These are phyloP conservation scores for Haplosporangium gracile DNA, from an alignment of 192 early-diverging fungal species.

Conservation along the genomic window DNA sequence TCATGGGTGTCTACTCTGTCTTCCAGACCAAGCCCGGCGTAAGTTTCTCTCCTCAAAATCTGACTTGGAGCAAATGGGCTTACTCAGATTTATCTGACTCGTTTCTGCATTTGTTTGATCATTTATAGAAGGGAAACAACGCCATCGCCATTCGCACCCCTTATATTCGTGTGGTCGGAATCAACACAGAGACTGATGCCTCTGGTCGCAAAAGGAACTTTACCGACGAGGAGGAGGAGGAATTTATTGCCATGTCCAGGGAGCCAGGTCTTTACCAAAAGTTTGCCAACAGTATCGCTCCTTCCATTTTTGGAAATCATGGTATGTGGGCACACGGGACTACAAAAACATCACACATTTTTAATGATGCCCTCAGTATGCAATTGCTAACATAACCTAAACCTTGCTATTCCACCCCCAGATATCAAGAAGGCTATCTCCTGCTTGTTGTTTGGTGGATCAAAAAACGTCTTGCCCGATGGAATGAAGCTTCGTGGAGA, in stretches of 20 bases:
- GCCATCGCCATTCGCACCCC: constrained; percentile 94
- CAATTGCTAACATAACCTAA: background rate
- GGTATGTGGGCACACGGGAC: constrained; percentile 59
- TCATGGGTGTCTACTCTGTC: constrained; percentile 96
- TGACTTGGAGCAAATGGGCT: background rate
- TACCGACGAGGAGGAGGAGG: constrained; percentile 94
- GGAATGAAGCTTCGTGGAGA: constrained; percentile 98
- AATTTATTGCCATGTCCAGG: constrained; percentile 89
- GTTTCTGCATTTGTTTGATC: background rate
- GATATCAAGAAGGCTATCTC: constrained; percentile 98
- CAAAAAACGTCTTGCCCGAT: constrained; percentile 95
- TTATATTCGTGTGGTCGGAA: constrained; percentile 94
- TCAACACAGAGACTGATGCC: constrained; percentile 83
- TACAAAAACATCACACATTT: background rate
- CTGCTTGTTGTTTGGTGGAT: constrained; percentile 96
- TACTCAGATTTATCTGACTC: background rate
- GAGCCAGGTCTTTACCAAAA: constrained; percentile 89
- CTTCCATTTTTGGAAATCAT: constrained; percentile 94
- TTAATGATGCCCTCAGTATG: background rate
- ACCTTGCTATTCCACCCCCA: constrained; percentile 24
- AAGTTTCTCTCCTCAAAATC: constrained; percentile 1
- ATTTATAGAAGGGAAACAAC: constrained; percentile 72
- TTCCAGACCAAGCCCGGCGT: constrained; percentile 79
- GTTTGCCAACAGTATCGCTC: constrained; percentile 95
- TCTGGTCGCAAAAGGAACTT: constrained; percentile 75